Base-by-base conservation (phyloP, 495 filamentous ascomycete species). In the Trichoderma orchidacearum region DNA sequence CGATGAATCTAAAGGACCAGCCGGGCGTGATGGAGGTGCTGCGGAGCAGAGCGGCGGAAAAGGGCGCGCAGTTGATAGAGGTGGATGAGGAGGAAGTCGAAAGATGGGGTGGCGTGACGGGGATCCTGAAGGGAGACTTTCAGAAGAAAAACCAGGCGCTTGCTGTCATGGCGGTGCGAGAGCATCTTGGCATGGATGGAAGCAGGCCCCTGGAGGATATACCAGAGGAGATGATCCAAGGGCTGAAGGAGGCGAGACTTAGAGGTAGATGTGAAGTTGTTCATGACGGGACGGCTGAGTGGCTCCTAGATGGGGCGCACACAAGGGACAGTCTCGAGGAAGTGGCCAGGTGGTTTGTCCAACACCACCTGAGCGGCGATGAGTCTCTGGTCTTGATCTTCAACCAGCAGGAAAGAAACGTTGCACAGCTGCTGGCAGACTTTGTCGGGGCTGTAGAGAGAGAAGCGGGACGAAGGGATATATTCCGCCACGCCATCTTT, bases 291-390 rank as follows among this genome's bases (percentile, higher is more conserved):
- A 61, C 60, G 15, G 69, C 87, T 0, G 74, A 78, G 25, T 96
- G 93, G 92, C 83, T 84, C 61, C 82, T 96, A 50, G 92, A 97
- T 65, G 89, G 91, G 3, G 92, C 89, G 3, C 92, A 97, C 59
- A 97, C 91, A 0, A 75, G 83, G 5, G 89, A 94, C 58, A 93
- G 87, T 62, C 80, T 95, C 53, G 72, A 77, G 25, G 72, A 83
- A 25, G 82, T 84, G 1, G 87, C 79, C 2, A 74, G 74, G 54
- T 95, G 91, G 90, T 76, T 67, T 58, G 66, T 53, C 58, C 23
- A 63, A 55, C 18, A 45, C 3, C 50, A 66, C 62, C 54, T 70
- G 61, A 56, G 56, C 1, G 61, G 32, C 1, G 59, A 61, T 0
- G 51, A 36, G 7, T 50, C 61, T 15, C 51, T 61, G 4, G 59